A percentile compares a stretch with the other conserved stretches of the same genome.
These are phyloP conservation scores for Curvularia hawaiiensis DNA, from an alignment of 2,329 filamentous ascomycete genomes.

Conservation along the genomic window DNA sequence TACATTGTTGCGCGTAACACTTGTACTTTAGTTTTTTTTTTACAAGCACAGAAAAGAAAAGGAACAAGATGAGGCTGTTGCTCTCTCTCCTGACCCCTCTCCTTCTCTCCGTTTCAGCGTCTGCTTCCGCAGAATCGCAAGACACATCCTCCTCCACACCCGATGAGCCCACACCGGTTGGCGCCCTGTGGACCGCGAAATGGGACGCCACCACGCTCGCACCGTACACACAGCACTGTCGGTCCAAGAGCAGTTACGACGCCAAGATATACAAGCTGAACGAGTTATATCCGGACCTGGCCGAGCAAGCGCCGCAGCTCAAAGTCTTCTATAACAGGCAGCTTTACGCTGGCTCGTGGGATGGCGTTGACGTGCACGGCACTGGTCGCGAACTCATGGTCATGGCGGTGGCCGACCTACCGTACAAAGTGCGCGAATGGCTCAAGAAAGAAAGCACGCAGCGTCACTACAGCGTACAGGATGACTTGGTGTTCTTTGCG, in stretches of 20 bases:
- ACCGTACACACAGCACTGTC: constrained; percentile 32
- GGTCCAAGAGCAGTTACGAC: constrained; percentile 23
- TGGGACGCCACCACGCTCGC: constrained; percentile 32
- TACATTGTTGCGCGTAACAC: background rate
- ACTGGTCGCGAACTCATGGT: constrained; percentile 55
- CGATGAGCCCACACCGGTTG: constrained; percentile 36
- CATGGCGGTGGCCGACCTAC: constrained; percentile 55
- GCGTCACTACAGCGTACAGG: constrained; percentile 48
- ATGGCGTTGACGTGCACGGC: constrained; percentile 59
- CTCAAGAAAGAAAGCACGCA: constrained; percentile 53
- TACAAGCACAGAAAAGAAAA: background rate
- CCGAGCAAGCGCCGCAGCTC: constrained; percentile 38
- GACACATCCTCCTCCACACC: constrained; percentile 3
- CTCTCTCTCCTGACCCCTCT: constrained; percentile 7
- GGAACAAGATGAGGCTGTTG: constrained; percentile 15
- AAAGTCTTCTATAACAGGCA: constrained; percentile 47
- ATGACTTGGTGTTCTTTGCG: constrained; percentile 58
- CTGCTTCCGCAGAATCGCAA: constrained; percentile 8
- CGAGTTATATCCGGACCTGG: constrained; percentile 41
- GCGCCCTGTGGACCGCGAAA: constrained; percentile 38
- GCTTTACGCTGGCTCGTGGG: constrained; percentile 58
- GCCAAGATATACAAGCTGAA: constrained; percentile 40
- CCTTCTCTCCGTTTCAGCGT: background rate
- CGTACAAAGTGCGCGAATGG: constrained; percentile 52
- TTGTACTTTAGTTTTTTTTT: background rate